Evolutionary conservation across 2,329 filamentous ascomycete species (phyloP), one percentile per base, ranked within the genome.

Genomic region (Spiromastix sp.): DNA sequence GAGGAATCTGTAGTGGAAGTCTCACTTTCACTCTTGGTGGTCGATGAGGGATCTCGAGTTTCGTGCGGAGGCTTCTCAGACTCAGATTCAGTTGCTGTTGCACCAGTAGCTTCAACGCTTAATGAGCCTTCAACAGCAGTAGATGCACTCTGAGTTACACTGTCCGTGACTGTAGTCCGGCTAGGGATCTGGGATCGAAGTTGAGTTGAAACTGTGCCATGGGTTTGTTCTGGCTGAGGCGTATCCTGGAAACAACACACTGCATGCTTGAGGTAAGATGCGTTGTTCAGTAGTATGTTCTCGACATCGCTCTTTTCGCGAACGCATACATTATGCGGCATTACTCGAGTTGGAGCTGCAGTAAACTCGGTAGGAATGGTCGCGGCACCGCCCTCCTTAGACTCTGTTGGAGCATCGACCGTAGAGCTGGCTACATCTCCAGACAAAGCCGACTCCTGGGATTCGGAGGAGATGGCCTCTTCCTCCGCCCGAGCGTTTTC

Each of bases 401-500:
- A 24, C 7, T n/a, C n/a, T 24, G 21, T 7, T n/a, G n/a, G 21
- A 7, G 21, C n/a, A 7, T 24, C 7, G n/a, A n/a, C n/a, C n/a
- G n/a, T n/a, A n/a, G n/a, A n/a, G n/a, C n/a, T n/a, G n/a, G n/a
- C 21, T 7, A 24, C n/a, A 24, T n/a, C 21, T n/a, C n/a, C 21
- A 7, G 21, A 24, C 7, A 24, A 7, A 7, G 7, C 7, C 21
- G 21, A 7, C 21, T 24, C 21, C 21, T 24, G 21, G 7, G 21
- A 7, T n/a, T 7, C 21, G n/a, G 7, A 7, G n/a, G 21, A 7
- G n/a, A 24, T n/a, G n/a, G 21, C 41, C 4, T 48, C 60, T 20
- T 74, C 67, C 12, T 76, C 73, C 11, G 81, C 76, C n/a, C 79
- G 73, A 37, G 74, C 73, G 11, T 72, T 64, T 8, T 75, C 71